Base-by-base conservation (phyloP, 352 stramenopile species). In the Globisporangium parvum region DNA sequence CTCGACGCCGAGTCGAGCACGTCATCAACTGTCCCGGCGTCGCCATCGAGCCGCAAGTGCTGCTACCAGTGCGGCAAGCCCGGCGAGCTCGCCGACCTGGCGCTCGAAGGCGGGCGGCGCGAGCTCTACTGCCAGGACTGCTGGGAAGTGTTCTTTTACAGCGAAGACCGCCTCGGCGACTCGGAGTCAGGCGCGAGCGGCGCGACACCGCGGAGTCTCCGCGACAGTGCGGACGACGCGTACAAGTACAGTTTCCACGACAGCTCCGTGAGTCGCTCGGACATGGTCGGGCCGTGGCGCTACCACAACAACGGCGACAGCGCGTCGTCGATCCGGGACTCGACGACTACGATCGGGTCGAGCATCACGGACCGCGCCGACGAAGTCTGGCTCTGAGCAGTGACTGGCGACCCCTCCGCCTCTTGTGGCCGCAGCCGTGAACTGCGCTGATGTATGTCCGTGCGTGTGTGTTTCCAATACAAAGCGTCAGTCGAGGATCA, bases 231-330 rank as follows among this genome's bases (percentile, higher is more conserved):
- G 12, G 64, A 68, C 51, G 74, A 81, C 48, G 74, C 70, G 18
- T 70, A 78, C 45, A 81, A 88, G 69, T 90, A 90, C 67, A 90
- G 80, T 45, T 83, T 88, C 61, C 77, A 91, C 60, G 80, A 88
- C 65, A 86, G 75, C 71, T 68, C 69, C 0, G 66, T 79, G 37
- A 84, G 68, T 39, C 59, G 69, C 31, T 67, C 73, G 26, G 80
- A 86, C 48, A 73, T 83, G 45, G 73, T 85, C 28, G 60, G 74
- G 33, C 67, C 73, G 53, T 88, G 78, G 78, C 70, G 66, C 2
- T 75, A 81, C 47, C 57, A 76, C n/a, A 59, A 75, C 46, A 55
- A 66, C 53, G 69, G 56, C 44, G 67, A 79, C 59, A 71, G 75
- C 50, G 59, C 67, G 47, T 75, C 67, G 23, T 85, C 71, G 21